phyloP scores from a whole-genome alignment of 2,329 filamentous ascomycete species.

The Apiospora marii region DNA sequence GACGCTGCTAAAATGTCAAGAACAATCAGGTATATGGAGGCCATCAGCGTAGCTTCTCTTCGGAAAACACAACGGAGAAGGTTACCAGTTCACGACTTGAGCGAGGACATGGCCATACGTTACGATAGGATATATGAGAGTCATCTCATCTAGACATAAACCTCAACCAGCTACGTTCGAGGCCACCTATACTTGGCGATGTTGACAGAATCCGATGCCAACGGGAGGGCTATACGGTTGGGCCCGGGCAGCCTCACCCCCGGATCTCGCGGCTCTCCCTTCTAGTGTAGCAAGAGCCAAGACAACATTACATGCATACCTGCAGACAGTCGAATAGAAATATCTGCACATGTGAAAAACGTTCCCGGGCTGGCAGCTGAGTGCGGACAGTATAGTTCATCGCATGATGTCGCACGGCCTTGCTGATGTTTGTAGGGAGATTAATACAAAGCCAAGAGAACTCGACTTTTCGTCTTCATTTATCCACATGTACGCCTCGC shows the following conservation, averaged over 20 bases:
- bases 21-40: background rate
- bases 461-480: background rate
- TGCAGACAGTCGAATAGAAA: background rate
- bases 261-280: conserved; percentile 1
- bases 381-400: background rate
- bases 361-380: background rate
- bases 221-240: background rate
- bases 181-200: background rate
- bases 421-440: background rate
- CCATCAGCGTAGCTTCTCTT: background rate
- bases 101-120: too few relatives aligned
- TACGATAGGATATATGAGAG: background rate
- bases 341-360: background rate
- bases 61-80: background rate
- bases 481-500: background rate
- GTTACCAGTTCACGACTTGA: background rate
- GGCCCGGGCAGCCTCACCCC: background rate
- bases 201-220: background rate
- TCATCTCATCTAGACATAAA: background rate
- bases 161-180: background rate
- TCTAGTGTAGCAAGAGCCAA: background rate
- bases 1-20: background rate
- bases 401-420: conserved; percentile 1
- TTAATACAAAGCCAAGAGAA: background rate
- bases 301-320: background rate